A percentile compares a stretch with the other conserved stretches of the same genome.
Conservation (phyloP, 371 early-diverging fungal species). For the Blastocladiella emersonii region DNA sequence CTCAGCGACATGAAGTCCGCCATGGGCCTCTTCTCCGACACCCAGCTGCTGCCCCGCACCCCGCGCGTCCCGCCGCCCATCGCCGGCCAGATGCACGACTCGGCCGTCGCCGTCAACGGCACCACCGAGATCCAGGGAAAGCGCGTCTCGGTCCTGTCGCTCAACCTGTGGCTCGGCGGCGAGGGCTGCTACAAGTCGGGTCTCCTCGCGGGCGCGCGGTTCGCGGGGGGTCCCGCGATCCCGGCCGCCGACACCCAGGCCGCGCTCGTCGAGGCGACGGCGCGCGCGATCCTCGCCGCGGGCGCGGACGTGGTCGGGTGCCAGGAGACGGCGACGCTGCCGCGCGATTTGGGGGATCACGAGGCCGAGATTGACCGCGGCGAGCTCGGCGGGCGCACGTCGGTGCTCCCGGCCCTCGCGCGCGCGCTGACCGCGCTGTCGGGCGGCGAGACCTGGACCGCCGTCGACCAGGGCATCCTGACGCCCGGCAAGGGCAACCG, state of each 20-base stretch:
- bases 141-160: neutral
- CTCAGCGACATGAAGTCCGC: neutral
- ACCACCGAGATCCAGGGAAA: no score
- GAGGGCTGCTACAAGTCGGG: neutral
- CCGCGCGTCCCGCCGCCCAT: no score
- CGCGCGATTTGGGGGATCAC: neutral
- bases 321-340: constrained; percentile 8
- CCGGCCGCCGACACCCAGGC: constrained; percentile 1
- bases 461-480: neutral
- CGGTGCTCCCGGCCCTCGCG: neutral
- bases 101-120: neutral
- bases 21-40: neutral
- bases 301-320: constrained; percentile 21
- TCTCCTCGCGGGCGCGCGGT: neutral
- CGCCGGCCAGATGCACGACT: no score
- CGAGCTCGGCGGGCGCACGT: neutral
- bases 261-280: constrained; percentile 12
- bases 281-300: constrained; percentile 17
- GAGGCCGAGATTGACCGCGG: neutral
- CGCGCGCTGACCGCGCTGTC: neutral
- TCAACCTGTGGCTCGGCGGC: neutral
- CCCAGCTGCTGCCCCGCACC: neutral
- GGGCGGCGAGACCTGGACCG: neutral
- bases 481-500: constrained; percentile 10
- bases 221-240: neutral